Evolutionary conservation across 441 rosid species (phyloP).

Genomic region (Bocquillonia castaneifolia): DNA sequence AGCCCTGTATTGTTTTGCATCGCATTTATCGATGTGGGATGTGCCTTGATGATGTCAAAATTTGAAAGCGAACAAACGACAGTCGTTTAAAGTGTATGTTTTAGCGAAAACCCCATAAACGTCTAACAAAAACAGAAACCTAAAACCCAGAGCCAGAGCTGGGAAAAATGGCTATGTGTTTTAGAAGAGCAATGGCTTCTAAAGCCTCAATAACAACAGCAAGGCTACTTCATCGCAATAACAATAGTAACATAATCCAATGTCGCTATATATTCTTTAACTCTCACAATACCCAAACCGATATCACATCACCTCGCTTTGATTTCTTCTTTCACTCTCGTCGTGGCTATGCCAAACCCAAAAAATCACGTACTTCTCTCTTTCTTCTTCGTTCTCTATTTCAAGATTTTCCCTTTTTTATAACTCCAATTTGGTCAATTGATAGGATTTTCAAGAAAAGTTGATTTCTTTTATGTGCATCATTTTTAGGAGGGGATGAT

Average conservation of each 20-base stretch:
- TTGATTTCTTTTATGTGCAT: neutral
- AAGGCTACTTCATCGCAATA: too few species aligned
- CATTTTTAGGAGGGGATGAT: constrained; percentile 23
- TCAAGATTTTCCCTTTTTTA: neutral
- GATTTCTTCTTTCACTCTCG: constrained; percentile 38
- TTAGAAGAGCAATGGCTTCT: constrained; percentile 42
- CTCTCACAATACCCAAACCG: constrained; percentile 12
- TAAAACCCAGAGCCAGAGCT: neutral
- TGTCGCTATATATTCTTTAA: constrained; percentile 25
- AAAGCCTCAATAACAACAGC: constrained; percentile 27
- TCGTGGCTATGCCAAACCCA: constrained; percentile 77
- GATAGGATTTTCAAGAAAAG: too few species aligned
- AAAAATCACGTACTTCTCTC: constrained; percentile 50
- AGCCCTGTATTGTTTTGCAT: too few species aligned
- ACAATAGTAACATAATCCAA: constrained; percentile 19
- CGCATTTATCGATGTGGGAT: too few species aligned
- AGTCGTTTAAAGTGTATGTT: neutral
- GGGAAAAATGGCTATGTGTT: constrained; percentile 41
- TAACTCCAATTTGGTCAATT: too few species aligned
- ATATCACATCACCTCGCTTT: constrained; percentile 18
- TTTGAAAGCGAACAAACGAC: neutral
- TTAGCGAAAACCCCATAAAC: neutral
- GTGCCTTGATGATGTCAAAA: too few species aligned
- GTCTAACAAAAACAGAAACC: neutral
- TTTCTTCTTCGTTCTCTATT: neutral